These are phyloP conservation scores for Polytrichum formosum DNA, from an alignment of 225 moss, liverwort and hornwort genomes.

Conservation along the genomic window DNA sequence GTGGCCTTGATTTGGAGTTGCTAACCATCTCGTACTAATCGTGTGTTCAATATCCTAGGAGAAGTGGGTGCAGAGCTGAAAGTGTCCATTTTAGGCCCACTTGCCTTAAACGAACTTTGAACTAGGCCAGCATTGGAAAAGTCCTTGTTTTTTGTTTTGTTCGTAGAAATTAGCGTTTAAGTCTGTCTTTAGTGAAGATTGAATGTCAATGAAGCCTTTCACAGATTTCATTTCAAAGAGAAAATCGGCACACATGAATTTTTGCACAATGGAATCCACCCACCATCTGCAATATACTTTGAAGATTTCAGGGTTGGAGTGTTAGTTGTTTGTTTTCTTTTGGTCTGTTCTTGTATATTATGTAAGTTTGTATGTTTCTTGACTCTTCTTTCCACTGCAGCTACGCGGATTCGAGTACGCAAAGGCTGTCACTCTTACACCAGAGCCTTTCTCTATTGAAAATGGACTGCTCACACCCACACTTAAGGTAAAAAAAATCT, in stretches of 20 bases:
- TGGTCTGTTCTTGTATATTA: not conserved
- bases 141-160: too few relatives aligned
- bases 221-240: not conserved
- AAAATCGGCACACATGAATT: not conserved
- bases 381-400: slow-evolving; percentile 20
- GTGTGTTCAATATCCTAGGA: too few relatives aligned
- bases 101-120: too few relatives aligned
- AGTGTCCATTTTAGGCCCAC: too few relatives aligned
- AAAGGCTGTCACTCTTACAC: slow-evolving; percentile 66
- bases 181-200: too few relatives aligned
- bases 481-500: slow-evolving; percentile 46
- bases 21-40: too few relatives aligned
- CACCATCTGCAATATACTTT: not conserved
- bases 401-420: slow-evolving; percentile 87
- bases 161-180: too few relatives aligned
- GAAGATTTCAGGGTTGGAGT: not conserved
- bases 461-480: slow-evolving; percentile 90
- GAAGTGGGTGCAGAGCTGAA: too few relatives aligned
- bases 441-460: slow-evolving; percentile 76
- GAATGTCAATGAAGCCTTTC: too few relatives aligned
- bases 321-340: too few relatives aligned
- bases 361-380: not conserved
- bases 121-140: too few relatives aligned
- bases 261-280: not conserved
- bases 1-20: too few relatives aligned